These are phyloP conservation scores for Pyracantha coccinea DNA, from an alignment of 331 rosid genomes.

Conservation along the genomic window DNA sequence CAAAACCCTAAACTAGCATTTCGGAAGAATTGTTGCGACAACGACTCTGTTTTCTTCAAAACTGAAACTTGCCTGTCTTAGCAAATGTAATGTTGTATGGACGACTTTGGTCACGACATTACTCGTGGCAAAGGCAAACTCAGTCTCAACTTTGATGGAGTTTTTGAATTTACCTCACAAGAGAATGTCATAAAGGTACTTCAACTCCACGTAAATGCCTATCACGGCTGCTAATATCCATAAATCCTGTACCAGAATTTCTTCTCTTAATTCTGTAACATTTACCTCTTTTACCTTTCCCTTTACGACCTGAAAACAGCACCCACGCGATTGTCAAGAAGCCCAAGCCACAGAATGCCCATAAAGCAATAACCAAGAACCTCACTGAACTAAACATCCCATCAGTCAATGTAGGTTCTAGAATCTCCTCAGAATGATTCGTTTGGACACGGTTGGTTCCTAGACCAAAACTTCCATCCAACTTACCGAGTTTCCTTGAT, in stretches of 20 bases:
- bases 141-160: neutral
- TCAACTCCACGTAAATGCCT: constrained; percentile 41
- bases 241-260: constrained; percentile 40
- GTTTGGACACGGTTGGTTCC: constrained; percentile 12
- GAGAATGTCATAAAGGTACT: constrained; percentile 20
- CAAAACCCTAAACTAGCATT: neutral
- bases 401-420: constrained; percentile 29
- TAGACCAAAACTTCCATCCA: constrained; percentile 23
- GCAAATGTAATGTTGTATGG: neutral
- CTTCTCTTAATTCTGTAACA: constrained; percentile 59
- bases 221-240: constrained; percentile 53
- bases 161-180: neutral
- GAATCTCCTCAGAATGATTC: constrained; percentile 21
- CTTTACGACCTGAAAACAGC: constrained; percentile 50
- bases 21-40: neutral
- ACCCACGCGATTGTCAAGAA: constrained; percentile 47
- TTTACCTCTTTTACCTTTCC: constrained; percentile 51
- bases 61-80: neutral
- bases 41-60: neutral
- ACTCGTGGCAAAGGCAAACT: neutral
- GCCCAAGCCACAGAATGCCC: constrained; percentile 79
- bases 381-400: constrained; percentile 57
- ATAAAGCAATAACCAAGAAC: constrained; percentile 71
- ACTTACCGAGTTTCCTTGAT: constrained; percentile 45
- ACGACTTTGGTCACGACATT: neutral